Base-by-base conservation (phyloP, 2,329 filamentous ascomycete species). In the Colletotrichum cereale region DNA sequence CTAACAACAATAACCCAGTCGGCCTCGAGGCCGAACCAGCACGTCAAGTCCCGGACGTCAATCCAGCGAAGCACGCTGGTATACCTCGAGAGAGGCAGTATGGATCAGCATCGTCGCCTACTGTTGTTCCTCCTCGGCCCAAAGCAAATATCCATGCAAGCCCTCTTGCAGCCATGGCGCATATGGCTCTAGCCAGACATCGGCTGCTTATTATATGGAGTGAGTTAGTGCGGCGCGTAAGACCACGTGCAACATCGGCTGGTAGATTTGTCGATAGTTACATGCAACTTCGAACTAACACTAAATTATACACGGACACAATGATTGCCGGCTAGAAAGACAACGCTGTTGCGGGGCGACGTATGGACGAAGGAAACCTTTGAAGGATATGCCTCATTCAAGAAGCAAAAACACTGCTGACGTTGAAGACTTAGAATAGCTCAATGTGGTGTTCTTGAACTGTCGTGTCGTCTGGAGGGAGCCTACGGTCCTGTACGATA, bases 11-110 rank as follows among this genome's bases (percentile, higher is more conserved):
- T n/a, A n/a, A n/a, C n/a, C n/a, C n/a, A n/a, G n/a, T n/a, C n/a
- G n/a, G 44, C 44, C 21, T 47, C 44, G 21, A 47, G 18, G 21
- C 44, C 6, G 21, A 47, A 47, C 65, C 73, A 71, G 4, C 72
- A 42, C 2, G 62, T 66, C 12, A 79, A 47, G 0, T 73, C 73
- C 1, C 74, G 55, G 0, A 78, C 12, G 36, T 77, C 77, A 2
- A 79, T 61, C 0, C 29, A 55, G 0, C 74, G 73, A 76, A 0
- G 74, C 78, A n/a, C 77, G 61, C 40, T 77, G 78, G 56, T 75
- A 80, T 0, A 80, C 62, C 58, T 80, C 78, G 1, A 80, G 64
- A 53, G 78, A 80, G 0, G 76, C 71, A 0, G 78, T 75, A 10
- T 80, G 78, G 18, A 80, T 79, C 1, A 78, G 77, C 58, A 80